phyloP scores from a whole-genome alignment of 257 asterid species.

The Buddleja alternifolia region DNA sequence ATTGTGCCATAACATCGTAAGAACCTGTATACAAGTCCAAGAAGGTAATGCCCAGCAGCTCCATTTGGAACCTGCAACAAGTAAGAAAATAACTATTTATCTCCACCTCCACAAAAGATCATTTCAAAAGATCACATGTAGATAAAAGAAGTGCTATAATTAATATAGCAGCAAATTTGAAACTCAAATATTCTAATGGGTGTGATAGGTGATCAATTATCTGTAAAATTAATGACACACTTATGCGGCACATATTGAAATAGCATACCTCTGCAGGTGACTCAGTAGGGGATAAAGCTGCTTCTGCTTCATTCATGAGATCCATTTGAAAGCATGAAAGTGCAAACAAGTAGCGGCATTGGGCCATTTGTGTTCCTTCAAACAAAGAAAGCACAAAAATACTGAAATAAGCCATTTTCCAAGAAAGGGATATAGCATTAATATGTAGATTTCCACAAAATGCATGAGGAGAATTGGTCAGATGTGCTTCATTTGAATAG shows the following conservation, averaged over 20 bases:
- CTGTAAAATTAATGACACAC: slow-evolving; percentile 4
- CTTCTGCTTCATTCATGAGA: slow-evolving; percentile 88
- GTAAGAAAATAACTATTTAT: slow-evolving; percentile 26
- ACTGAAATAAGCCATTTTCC: slow-evolving; percentile 24
- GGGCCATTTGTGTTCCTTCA: slow-evolving; percentile 76
- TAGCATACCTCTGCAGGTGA: slow-evolving; percentile 71
- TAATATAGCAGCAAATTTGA: slow-evolving; percentile 5
- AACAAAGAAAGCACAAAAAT: slow-evolving; percentile 29
- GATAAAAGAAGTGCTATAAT: slow-evolving; percentile 2
- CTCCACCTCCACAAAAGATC: slow-evolving; percentile 23
- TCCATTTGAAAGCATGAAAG: slow-evolving; percentile 95
- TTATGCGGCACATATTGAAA: neutral
- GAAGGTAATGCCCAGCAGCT: slow-evolving; percentile 97
- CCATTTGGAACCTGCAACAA: slow-evolving; percentile 89
- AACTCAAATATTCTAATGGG: slow-evolving; percentile 2
- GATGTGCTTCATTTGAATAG: slow-evolving; percentile 12
- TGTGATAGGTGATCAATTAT: neutral
- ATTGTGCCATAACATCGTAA: slow-evolving; percentile 14
- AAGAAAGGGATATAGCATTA: slow-evolving; percentile 1
- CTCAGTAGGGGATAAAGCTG: slow-evolving; percentile 70
- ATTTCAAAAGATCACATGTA: slow-evolving; percentile 17
- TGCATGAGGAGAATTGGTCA: neutral
- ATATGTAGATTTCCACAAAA: neutral
- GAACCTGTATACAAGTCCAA: slow-evolving; percentile 96
- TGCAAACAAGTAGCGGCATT: slow-evolving; percentile 97